These are phyloP conservation scores for Phialophora tarda DNA, from an alignment of 2,329 filamentous ascomycete species.

Conservation along the genomic window DNA sequence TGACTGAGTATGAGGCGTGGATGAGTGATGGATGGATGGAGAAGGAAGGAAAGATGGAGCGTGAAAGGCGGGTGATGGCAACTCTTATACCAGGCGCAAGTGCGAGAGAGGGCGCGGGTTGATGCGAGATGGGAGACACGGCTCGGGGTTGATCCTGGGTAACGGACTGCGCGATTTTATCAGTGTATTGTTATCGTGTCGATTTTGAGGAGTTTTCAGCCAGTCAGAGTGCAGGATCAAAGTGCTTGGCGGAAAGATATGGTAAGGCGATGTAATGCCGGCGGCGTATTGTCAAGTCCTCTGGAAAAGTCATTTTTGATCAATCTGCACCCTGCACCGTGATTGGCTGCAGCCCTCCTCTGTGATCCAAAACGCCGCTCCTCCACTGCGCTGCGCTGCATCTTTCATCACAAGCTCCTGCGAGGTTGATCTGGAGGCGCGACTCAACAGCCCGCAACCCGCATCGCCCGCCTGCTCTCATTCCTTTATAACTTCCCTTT, in stretches of 20 bases:
- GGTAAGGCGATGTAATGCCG: conserved; percentile 27
- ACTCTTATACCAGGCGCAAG: conserved; percentile 53
- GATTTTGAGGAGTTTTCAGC: conserved; percentile 36
- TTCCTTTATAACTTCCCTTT: conserved; percentile 51
- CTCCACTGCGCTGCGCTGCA: conserved; percentile 12
- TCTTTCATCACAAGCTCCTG: conserved; percentile 21
- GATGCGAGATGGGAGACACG: conserved; percentile 47
- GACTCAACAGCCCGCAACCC: conserved; percentile 43
- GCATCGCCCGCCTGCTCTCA: conserved; percentile 51
- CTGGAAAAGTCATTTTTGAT: conserved; percentile 40
- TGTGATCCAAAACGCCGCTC: conserved; percentile 30
- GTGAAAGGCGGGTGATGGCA: conserved; percentile 49
- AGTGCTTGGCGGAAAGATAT: conserved; percentile 33
- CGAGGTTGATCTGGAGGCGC: conserved; percentile 54
- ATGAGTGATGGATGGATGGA: conserved; percentile 46
- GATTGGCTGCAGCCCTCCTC: conserved; percentile 38
- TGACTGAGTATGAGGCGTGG: conserved; percentile 36
- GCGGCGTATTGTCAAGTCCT: conserved; percentile 36
- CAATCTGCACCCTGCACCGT: conserved; percentile 26
- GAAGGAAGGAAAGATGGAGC: conserved; percentile 42
- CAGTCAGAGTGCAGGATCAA: conserved; percentile 35
- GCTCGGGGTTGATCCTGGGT: conserved; percentile 35
- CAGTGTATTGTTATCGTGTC: conserved; percentile 37
- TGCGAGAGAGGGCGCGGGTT: conserved; percentile 48
- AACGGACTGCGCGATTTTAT: conserved; percentile 34